These are phyloP conservation scores for Globisporangium echinulatum DNA, from an alignment of 352 stramenopile species.

Conservation along the genomic window DNA sequence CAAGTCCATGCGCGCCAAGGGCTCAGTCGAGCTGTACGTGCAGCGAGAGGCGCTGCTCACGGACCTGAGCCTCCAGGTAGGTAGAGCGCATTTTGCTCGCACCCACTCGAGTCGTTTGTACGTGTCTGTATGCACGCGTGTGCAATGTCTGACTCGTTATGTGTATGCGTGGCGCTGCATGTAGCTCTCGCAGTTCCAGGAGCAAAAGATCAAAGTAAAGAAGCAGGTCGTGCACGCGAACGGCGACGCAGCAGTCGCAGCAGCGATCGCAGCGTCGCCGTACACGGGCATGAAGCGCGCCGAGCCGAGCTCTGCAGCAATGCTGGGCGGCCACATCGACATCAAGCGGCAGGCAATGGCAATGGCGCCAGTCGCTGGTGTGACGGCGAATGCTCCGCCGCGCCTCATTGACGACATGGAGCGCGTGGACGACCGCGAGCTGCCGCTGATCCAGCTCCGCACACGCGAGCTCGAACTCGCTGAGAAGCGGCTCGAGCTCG, in stretches of 20 bases:
- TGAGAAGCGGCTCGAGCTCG: constrained; percentile 10
- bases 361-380: neutral
- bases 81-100: neutral
- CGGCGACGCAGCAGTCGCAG: neutral
- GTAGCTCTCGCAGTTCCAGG: constrained; percentile 10
- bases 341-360: neutral
- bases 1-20: constrained; percentile 15
- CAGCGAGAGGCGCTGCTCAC: constrained; percentile 12
- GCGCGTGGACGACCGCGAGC: constrained; percentile 4
- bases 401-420: neutral
- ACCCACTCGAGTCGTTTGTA: too few species aligned
- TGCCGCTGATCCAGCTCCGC: constrained; percentile 1
- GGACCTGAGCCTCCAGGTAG: constrained; percentile 11
- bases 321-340: neutral
- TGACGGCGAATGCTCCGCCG: too few species aligned
- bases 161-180: neutral
- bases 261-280: neutral
- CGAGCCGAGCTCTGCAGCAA: neutral
- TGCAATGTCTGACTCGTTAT: neutral
- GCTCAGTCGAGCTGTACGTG: constrained; percentile 10
- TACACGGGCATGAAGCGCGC: neutral
- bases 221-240: neutral
- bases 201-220: constrained; percentile 12
- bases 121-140: too few species aligned
- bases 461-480: constrained; percentile 7